A percentile compares a stretch with the other conserved stretches of the same genome.
These are phyloP conservation scores for Coemansia sp. DNA, from an alignment of 192 early-diverging fungal species.

Conservation along the genomic window DNA sequence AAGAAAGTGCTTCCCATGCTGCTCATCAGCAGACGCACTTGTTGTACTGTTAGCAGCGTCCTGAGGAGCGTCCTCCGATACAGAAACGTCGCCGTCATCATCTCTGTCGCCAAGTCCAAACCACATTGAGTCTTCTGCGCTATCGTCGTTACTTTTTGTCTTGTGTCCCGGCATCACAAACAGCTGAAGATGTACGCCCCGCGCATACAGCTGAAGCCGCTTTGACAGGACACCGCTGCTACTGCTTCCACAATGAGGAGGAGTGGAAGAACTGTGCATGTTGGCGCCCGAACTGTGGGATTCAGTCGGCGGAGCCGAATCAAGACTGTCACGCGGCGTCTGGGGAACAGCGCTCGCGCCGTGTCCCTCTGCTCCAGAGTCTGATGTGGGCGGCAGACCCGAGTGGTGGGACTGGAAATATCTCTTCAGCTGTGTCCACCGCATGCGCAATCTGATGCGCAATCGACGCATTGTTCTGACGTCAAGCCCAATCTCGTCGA, in stretches of 20 bases:
- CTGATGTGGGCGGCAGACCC: background rate
- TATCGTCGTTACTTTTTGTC: background rate
- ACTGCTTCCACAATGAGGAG: background rate
- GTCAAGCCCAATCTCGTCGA: conserved; percentile 49
- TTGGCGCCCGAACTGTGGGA: background rate
- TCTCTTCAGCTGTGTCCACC: conserved; percentile 17
- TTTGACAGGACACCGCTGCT: conserved; percentile 31
- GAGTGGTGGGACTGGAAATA: conserved; percentile 5
- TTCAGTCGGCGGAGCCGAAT: conserved; percentile 14
- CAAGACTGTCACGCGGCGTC: conserved; percentile 22
- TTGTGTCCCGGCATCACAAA: conserved; percentile 11
- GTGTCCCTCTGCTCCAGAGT: background rate
- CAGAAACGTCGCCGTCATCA: background rate
- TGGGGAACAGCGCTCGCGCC: background rate
- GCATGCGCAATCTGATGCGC: conserved; percentile 20
- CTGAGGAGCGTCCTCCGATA: background rate
- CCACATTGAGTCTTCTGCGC: conserved; percentile 21
- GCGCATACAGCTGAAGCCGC: conserved; percentile 49
- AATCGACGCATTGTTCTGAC: conserved; percentile 50
- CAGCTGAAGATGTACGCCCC: conserved; percentile 44
- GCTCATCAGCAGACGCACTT: background rate
- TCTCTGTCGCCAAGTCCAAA: conserved; percentile 17
- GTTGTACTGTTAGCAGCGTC: background rate
- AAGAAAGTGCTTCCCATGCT: conserved; percentile 14
- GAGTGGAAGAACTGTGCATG: background rate